Percentiles rank a stretch among this genome's conserved stretches.
These are phyloP conservation scores for Hortaea sp. DNA, from an alignment of 2,329 filamentous ascomycete genomes.

Conservation along the genomic window DNA sequence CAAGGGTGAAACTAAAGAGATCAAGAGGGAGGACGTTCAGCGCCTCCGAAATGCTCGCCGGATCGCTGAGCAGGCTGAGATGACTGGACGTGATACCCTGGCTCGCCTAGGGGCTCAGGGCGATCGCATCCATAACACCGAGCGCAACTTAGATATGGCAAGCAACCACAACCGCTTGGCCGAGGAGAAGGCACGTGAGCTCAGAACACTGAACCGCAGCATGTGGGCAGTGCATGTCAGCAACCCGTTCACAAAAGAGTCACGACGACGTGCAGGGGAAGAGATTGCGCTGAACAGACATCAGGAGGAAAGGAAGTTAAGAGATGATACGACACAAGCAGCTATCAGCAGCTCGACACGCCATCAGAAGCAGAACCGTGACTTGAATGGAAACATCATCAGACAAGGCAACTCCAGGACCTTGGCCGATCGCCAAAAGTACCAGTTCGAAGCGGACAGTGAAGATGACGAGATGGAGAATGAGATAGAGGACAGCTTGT, in stretches of 20 bases:
- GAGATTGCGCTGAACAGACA: slow-evolving; percentile 59
- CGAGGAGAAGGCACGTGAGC: slow-evolving; percentile 68
- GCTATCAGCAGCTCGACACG: slow-evolving; percentile 47
- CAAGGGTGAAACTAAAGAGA: slow-evolving; percentile 62
- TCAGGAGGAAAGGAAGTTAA: slow-evolving; percentile 44
- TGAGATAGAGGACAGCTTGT: slow-evolving; percentile 31
- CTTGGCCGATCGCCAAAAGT: slow-evolving; percentile 57
- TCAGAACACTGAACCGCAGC: slow-evolving; percentile 76
- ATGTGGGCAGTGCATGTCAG: slow-evolving; percentile 61
- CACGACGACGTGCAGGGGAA: slow-evolving; percentile 50
- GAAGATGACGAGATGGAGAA: slow-evolving; percentile 54
- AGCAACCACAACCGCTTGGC: slow-evolving; percentile 61
- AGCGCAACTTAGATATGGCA: slow-evolving; percentile 72
- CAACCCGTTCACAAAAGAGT: slow-evolving; percentile 55
- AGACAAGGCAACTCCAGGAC: slow-evolving; percentile 33
- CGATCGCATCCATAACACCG: slow-evolving; percentile 71
- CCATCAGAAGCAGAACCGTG: slow-evolving; percentile 40
- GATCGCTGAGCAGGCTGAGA: slow-evolving; percentile 58
- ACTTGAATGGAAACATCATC: slow-evolving; percentile 33
- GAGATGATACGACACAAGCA: slow-evolving; percentile 46
- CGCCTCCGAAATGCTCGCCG: slow-evolving; percentile 59
- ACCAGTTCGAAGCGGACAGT: slow-evolving; percentile 68
- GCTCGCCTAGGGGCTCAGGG: slow-evolving; percentile 67
- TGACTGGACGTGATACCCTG: slow-evolving; percentile 61
- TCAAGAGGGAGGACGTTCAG: slow-evolving; percentile 70